A percentile compares a stretch with the other conserved stretches of the same genome.
Evolutionary conservation across 768 basidiomycete species (phyloP).

Genomic region (Coprinopsis cinerea): DNA sequence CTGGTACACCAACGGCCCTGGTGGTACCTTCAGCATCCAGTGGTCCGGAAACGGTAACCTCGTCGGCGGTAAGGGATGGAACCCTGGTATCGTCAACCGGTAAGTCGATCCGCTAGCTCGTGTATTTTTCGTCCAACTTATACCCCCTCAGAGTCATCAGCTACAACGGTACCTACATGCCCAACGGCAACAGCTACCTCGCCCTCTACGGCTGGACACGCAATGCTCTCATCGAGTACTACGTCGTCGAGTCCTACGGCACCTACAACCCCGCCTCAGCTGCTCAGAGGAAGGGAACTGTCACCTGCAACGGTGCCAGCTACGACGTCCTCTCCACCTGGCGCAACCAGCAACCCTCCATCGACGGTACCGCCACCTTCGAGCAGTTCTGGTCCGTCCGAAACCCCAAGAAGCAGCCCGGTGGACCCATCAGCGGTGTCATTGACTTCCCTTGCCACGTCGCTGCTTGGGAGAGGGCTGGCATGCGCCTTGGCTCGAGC

Average conservation of each 20-base stretch:
- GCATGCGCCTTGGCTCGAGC: not conserved
- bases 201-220: conserved; percentile 40
- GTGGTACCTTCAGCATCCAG: conserved; percentile 17
- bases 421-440: conserved; percentile 23
- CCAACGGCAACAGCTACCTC: conserved; percentile 32
- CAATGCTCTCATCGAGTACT: conserved; percentile 38
- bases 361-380: conserved; percentile 34
- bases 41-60: conserved; percentile 26
- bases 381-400: conserved; percentile 39
- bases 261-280: conserved; percentile 28
- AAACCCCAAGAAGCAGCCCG: conserved; percentile 19
- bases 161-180: conserved; percentile 27
- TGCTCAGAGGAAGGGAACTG: conserved; percentile 26
- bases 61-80: conserved; percentile 37
- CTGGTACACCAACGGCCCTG: conserved; percentile 18
- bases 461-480: not conserved
- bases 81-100: conserved; percentile 24
- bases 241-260: conserved; percentile 32
- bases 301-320: conserved; percentile 30
- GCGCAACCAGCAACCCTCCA: conserved; percentile 33
- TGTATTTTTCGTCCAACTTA: no score
- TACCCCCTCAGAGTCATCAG: conserved; percentile 23
- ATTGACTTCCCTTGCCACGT: not conserved
- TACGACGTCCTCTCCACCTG: conserved; percentile 32
- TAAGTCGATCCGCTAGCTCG: no score